These are phyloP conservation scores for Danielia reshetovae DNA, from an alignment of 805 yeast species.

Conservation along the genomic window DNA sequence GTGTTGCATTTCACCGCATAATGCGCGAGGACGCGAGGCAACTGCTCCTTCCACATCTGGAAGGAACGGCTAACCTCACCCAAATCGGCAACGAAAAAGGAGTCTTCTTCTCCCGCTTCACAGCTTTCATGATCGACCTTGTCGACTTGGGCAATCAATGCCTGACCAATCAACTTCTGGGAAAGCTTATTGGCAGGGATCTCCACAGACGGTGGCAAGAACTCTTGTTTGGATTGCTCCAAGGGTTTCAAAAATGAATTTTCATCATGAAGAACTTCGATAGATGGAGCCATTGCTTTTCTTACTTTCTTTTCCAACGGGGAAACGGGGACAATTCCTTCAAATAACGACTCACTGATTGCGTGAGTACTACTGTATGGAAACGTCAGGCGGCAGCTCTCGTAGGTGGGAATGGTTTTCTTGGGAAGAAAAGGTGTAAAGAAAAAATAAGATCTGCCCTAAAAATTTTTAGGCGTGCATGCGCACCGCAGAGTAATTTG, in stretches of 20 bases:
- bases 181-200: background rate
- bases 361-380: constrained; percentile 25
- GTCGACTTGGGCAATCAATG: constrained; percentile 37
- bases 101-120: constrained; percentile 73
- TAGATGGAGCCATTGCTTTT: constrained; percentile 23
- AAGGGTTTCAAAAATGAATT: constrained; percentile 4
- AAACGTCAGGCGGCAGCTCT: constrained; percentile 51
- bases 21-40: constrained; percentile 80
- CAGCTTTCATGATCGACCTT: constrained; percentile 54
- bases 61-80: constrained; percentile 64
- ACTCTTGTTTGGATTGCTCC: background rate
- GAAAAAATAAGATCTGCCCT: background rate
- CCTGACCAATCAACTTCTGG: constrained; percentile 29
- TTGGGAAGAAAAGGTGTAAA: constrained; percentile 5
- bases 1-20: constrained; percentile 96
- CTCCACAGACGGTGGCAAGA: background rate
- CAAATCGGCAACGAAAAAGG: constrained; percentile 85
- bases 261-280: constrained; percentile 13
- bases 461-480: no score
- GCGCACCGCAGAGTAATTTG: no score
- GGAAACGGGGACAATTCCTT: no score
- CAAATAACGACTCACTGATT: constrained; percentile 1
- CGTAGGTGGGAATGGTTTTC: constrained; percentile 23
- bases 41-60: constrained; percentile 54
- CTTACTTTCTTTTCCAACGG: no score